These are phyloP conservation scores for Obba rivulosa DNA, from an alignment of 768 basidiomycete genomes.

Conservation along the genomic window DNA sequence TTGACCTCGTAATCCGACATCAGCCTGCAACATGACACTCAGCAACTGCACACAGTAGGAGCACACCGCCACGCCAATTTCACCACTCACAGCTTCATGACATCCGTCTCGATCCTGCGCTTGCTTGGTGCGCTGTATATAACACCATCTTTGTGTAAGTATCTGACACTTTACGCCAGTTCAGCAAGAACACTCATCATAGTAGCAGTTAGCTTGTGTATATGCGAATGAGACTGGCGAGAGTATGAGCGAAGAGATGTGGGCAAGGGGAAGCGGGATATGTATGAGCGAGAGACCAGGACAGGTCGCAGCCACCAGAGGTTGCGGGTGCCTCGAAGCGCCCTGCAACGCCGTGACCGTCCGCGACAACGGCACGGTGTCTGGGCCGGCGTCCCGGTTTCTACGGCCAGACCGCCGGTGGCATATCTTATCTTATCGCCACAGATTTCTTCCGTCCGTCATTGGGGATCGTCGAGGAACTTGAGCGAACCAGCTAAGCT, in stretches of 20 bases:
- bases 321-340: too few species aligned
- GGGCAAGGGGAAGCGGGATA: neutral
- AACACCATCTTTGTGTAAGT: conserved; percentile 25
- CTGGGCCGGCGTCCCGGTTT: too few species aligned
- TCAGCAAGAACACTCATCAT: conserved; percentile 52
- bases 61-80: neutral
- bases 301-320: neutral
- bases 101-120: conserved; percentile 97
- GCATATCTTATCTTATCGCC: too few species aligned
- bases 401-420: too few species aligned
- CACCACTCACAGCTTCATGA: conserved; percentile 88
- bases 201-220: conserved; percentile 11
- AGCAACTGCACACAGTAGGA: neutral
- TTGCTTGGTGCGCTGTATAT: conserved; percentile 75
- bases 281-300: neutral
- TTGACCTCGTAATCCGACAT: conserved; percentile 99
- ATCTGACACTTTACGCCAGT: neutral
- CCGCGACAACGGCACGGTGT: too few species aligned
- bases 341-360: too few species aligned
- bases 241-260: neutral
- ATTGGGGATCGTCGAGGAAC: too few species aligned
- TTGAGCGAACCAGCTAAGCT: too few species aligned
- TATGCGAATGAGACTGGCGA: neutral
- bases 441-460: too few species aligned
- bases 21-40: conserved; percentile 45